These are phyloP conservation scores for Sporisorium reilianum DNA, from an alignment of 1,284 basidiomycete genomes.

Conservation along the genomic window DNA sequence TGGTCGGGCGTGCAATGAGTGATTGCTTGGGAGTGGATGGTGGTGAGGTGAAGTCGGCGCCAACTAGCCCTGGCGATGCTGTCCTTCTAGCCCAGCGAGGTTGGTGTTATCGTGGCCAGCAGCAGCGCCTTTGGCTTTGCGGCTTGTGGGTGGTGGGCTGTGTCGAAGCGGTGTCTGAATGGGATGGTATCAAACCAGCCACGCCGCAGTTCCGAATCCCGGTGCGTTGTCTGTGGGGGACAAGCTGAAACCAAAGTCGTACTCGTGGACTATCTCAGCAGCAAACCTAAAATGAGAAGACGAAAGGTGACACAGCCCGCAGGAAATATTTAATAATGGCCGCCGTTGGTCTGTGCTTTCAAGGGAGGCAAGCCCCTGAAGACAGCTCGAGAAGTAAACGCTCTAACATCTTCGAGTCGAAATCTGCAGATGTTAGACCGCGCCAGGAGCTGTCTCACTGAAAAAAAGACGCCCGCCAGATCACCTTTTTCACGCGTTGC, in stretches of 20 bases:
- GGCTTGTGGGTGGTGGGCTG: conserved; percentile 1
- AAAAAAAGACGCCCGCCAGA: too few relatives aligned
- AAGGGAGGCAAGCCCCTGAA: background rate
- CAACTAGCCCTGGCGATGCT: too few relatives aligned
- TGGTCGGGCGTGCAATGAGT: background rate
- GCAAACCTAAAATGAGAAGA: background rate
- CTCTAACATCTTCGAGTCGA: background rate
- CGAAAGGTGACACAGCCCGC: conserved; percentile 1
- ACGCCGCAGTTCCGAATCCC: conserved; percentile 31
- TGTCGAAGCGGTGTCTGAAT: conserved; percentile 11
- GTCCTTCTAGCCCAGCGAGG: too few relatives aligned
- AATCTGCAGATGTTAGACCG: background rate
- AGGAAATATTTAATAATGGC: too few relatives aligned
- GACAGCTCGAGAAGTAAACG: background rate
- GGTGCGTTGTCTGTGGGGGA: conserved; percentile 2
- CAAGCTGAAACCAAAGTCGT: too few relatives aligned
- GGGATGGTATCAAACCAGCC: background rate
- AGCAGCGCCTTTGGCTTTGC: background rate
- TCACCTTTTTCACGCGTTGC: conserved; percentile 11
- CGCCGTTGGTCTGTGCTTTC: conserved; percentile 7
- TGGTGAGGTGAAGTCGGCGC: too few relatives aligned
- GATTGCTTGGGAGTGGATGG: background rate
- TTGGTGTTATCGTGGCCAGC: background rate
- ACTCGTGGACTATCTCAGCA: conserved; percentile 1
- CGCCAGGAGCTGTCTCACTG: background rate